phyloP scores from a whole-genome alignment of 306 rosid genomes.

The Cucumis melo region DNA sequence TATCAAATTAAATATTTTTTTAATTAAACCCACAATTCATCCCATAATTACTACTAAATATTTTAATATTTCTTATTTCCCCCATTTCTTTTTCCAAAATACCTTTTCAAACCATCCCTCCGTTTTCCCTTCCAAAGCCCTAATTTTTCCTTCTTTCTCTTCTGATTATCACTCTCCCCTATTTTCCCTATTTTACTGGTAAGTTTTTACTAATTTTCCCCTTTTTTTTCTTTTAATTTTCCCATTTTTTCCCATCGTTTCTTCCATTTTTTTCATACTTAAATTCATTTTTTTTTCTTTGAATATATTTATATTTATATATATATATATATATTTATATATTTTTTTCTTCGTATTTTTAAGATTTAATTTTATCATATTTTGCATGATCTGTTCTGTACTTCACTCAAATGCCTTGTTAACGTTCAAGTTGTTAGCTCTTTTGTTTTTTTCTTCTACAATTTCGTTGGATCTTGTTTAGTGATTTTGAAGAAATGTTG shows the following conservation, averaged over 20 bases:
- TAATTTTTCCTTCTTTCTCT: slow-evolving; percentile 9
- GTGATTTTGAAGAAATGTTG: not conserved
- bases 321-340: not conserved
- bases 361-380: not conserved
- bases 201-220: slow-evolving; percentile 15
- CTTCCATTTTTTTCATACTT: not conserved
- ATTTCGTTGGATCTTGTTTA: not conserved
- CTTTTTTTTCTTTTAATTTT: not conserved
- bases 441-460: not conserved
- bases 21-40: not conserved
- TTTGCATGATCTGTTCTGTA: slow-evolving; percentile 5
- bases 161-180: slow-evolving; percentile 15
- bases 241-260: not conserved
- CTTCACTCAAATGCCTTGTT: not conserved
- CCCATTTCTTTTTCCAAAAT: not conserved
- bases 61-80: slow-evolving; percentile 1
- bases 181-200: slow-evolving; percentile 31
- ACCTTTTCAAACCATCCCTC: not conserved
- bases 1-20: slow-evolving; percentile 1
- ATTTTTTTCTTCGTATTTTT: not conserved
- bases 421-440: not conserved
- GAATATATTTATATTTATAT: no score
- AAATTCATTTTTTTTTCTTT: not conserved
- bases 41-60: not conserved
- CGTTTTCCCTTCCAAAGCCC: not conserved